These are phyloP conservation scores for Aurantiochytrium sp. DNA, from an alignment of 108 stramenopile genomes.

Conservation along the genomic window DNA sequence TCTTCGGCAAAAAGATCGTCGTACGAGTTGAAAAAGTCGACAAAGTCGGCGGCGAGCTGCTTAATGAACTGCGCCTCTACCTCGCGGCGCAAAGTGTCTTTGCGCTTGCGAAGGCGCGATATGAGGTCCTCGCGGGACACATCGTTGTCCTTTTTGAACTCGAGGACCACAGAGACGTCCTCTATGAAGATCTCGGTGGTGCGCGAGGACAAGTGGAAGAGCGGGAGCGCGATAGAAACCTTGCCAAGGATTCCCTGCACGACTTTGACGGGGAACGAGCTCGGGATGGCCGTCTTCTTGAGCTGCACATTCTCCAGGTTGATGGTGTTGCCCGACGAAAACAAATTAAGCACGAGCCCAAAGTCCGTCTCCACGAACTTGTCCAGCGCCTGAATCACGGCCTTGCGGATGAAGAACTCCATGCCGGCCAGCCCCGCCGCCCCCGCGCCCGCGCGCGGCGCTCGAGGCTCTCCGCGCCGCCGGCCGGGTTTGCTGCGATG, in stretches of 20 bases:
- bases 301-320: constrained; percentile 10
- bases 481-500: no score
- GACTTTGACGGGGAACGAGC: constrained; percentile 7
- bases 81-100: neutral
- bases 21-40: neutral
- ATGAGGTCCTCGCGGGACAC: constrained; percentile 4
- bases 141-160: constrained; percentile 12
- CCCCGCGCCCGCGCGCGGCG: no score
- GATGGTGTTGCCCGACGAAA: neutral
- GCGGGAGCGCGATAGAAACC: neutral
- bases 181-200: neutral
- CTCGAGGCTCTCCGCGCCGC: no score
- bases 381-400: neutral
- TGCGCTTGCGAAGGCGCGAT: neutral
- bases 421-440: neutral
- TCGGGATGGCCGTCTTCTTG: neutral
- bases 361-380: neutral
- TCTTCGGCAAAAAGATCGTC: neutral
- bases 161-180: neutral
- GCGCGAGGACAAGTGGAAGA: neutral
- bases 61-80: neutral
- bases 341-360: neutral
- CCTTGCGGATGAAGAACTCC: constrained; percentile 6
- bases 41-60: neutral
- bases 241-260: neutral